Percentiles rank a stretch among this genome's conserved stretches.
phyloP scores from a whole-genome alignment of 257 asterid species.

The Pogostemon cablin region DNA sequence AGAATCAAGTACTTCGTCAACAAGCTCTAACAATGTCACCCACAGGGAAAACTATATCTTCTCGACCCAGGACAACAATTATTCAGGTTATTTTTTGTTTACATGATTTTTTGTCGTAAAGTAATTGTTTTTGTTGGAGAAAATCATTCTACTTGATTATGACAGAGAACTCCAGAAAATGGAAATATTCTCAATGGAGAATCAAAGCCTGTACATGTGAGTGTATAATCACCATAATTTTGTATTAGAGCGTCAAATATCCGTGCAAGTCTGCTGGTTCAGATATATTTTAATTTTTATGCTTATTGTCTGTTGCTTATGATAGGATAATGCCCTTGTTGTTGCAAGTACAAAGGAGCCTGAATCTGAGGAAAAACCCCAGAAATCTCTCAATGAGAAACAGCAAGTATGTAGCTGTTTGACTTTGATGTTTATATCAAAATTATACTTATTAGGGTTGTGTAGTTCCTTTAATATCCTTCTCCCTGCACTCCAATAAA shows the following conservation, averaged over 20 bases:
- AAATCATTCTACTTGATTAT: slow-evolving; percentile 38
- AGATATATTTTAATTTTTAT: slow-evolving; percentile 3
- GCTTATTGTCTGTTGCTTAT: slow-evolving; percentile 39
- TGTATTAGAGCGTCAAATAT: neutral
- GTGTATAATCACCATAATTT: slow-evolving; percentile 28
- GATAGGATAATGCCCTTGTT: slow-evolving; percentile 60
- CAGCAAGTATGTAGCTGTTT: slow-evolving; percentile 65
- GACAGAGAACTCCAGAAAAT: slow-evolving; percentile 83
- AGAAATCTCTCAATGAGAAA: slow-evolving; percentile 86
- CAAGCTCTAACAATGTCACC: slow-evolving; percentile 98
- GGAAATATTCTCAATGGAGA: slow-evolving; percentile 75
- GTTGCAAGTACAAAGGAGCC: slow-evolving; percentile 72
- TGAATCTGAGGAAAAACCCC: slow-evolving; percentile 90
- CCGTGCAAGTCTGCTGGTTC: slow-evolving; percentile 23
- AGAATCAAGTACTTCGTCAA: slow-evolving; percentile 97
- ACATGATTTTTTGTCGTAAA: slow-evolving; percentile 28
- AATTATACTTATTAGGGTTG: slow-evolving; percentile 3
- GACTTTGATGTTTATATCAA: slow-evolving; percentile 23
- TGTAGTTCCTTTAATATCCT: slow-evolving; percentile 11
- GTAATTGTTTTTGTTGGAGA: slow-evolving; percentile 22
- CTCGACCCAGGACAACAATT: slow-evolving; percentile 74
- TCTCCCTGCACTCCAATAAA: slow-evolving; percentile 21
- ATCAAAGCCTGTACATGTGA: slow-evolving; percentile 58
- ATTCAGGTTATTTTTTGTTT: slow-evolving; percentile 57
- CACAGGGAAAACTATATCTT: slow-evolving; percentile 75